phyloP scores from a whole-genome alignment of 1,284 basidiomycete genomes.

The Ustilago curta region DNA sequence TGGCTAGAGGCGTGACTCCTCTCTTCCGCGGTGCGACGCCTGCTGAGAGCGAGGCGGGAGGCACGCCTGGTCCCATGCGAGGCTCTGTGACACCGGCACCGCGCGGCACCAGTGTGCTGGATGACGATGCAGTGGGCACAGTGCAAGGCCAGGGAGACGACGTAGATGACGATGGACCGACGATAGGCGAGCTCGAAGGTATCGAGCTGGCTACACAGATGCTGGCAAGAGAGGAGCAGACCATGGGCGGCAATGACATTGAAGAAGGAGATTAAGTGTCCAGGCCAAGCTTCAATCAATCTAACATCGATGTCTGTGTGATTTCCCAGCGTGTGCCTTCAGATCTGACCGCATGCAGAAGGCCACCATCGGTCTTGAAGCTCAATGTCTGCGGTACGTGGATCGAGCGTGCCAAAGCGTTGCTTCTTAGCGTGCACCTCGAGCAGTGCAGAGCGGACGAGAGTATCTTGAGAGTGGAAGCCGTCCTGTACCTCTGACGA shows the following conservation, averaged over 20 bases:
- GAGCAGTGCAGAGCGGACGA: slow-evolving; percentile 29
- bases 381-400: slow-evolving; percentile 30
- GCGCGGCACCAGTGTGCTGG: slow-evolving; percentile 14
- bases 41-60: slow-evolving; percentile 29
- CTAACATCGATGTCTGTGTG: neutral
- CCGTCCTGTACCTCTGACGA: slow-evolving; percentile 15
- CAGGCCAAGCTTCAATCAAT: neutral
- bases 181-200: slow-evolving; percentile 41
- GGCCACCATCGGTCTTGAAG: slow-evolving; percentile 52
- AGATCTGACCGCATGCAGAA: slow-evolving; percentile 23
- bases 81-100: slow-evolving; percentile 16
- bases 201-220: slow-evolving; percentile 54
- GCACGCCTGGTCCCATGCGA: slow-evolving; percentile 24
- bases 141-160: slow-evolving; percentile 10
- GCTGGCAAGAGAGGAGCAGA: slow-evolving; percentile 46
- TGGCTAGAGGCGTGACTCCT: slow-evolving; percentile 31
- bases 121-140: slow-evolving; percentile 8
- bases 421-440: slow-evolving; percentile 34
- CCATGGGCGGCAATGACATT: slow-evolving; percentile 43
- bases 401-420: slow-evolving; percentile 30
- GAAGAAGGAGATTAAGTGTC: slow-evolving; percentile 44
- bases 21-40: slow-evolving; percentile 50
- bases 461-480: slow-evolving; percentile 9
- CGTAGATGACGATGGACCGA: slow-evolving; percentile 24
- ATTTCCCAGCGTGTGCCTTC: neutral